These are phyloP conservation scores for Picochlorum sp. DNA, from an alignment of 139 green algal species.

Conservation along the genomic window DNA sequence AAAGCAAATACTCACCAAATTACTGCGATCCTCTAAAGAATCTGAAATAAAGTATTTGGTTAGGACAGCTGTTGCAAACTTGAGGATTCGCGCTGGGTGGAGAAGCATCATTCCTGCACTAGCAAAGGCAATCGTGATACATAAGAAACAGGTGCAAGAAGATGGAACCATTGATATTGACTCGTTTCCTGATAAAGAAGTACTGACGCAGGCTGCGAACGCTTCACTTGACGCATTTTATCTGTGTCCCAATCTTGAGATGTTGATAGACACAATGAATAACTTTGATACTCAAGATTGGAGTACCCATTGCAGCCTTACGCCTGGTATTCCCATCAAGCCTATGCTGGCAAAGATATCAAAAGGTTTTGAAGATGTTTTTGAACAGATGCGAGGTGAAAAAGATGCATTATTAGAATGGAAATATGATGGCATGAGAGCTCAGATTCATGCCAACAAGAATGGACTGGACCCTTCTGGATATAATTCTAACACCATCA, in stretches of 20 bases:
- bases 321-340: conserved; percentile 66
- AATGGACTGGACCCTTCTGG: no score
- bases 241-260: conserved; percentile 60
- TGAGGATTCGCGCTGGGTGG: conserved; percentile 82
- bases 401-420: conserved; percentile 51
- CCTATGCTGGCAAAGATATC: conserved; percentile 80
- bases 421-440: conserved; percentile 84
- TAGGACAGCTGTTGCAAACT: conserved; percentile 60
- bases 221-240: conserved; percentile 62
- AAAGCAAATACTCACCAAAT: conserved; percentile 33
- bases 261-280: conserved; percentile 54
- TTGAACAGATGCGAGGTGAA: conserved; percentile 33
- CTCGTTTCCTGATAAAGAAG: conserved; percentile 22
- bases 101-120: conserved; percentile 62
- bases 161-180: no score
- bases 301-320: conserved; percentile 31
- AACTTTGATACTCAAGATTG: conserved; percentile 39
- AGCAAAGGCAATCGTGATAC: conserved; percentile 45
- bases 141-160: conserved; percentile 23
- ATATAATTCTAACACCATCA: conserved; percentile 26
- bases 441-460: conserved; percentile 72
- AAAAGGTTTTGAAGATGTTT: conserved; percentile 42
- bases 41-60: conserved; percentile 63
- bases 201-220: conserved; percentile 39
- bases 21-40: conserved; percentile 54